Conservation (phyloP, 352 stramenopile genomes). For the Globisporangium orthogonon region DNA sequence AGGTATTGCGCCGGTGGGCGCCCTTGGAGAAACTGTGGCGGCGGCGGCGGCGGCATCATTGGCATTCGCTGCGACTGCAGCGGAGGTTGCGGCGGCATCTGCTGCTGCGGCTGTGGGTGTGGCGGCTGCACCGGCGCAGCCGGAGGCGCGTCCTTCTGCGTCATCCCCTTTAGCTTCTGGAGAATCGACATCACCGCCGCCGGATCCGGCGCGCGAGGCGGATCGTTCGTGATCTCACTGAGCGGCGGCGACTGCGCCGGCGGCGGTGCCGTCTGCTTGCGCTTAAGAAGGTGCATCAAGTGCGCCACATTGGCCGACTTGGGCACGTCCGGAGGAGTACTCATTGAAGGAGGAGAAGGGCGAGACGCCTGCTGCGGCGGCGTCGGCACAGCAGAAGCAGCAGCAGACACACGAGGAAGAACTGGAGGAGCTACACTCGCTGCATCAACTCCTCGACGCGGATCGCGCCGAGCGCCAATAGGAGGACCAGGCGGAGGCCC, state of each 20-base stretch:
- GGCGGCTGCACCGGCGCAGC: slow-evolving; percentile 6
- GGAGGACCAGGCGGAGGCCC: slow-evolving; percentile 5
- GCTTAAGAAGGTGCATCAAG: slow-evolving; percentile 78
- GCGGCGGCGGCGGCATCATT: not conserved
- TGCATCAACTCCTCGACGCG: not conserved
- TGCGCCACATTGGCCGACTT: slow-evolving; percentile 75
- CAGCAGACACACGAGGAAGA: not conserved
- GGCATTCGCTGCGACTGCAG: slow-evolving; percentile 1
- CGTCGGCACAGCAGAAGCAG: too few relatives aligned
- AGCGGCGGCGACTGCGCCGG: slow-evolving; percentile 14
- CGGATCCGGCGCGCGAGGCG: slow-evolving; percentile 41
- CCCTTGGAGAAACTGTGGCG: slow-evolving; percentile 2
- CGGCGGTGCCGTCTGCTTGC: slow-evolving; percentile 35
- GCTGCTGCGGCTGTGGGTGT: slow-evolving; percentile 9
- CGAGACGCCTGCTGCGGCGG: not conserved
- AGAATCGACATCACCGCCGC: slow-evolving; percentile 83
- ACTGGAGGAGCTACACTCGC: not conserved
- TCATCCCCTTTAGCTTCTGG: slow-evolving; percentile 72
- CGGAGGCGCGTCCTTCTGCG: slow-evolving; percentile 14
- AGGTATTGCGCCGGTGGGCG: slow-evolving; percentile 7
- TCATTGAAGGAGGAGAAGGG: not conserved
- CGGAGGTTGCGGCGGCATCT: not conserved
- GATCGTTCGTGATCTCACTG: slow-evolving; percentile 58
- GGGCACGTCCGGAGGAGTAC: not conserved
- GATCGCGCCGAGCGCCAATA: not conserved